phyloP scores from a whole-genome alignment of 78 protist species.

The Isochrysis galbana region DNA sequence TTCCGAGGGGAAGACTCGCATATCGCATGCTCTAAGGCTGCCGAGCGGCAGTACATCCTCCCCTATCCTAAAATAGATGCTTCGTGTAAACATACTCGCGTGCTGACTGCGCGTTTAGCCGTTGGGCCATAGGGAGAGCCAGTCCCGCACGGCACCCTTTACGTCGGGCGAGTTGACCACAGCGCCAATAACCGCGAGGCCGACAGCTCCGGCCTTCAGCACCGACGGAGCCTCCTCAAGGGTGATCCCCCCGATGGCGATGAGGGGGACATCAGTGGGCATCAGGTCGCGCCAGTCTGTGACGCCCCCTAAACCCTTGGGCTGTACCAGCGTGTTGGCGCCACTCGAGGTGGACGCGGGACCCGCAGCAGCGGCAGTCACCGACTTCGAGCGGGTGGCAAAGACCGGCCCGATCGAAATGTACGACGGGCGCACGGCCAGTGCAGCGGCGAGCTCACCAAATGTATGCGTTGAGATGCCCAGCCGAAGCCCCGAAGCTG shows the following conservation, averaged over 20 bases:
- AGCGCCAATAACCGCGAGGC: constrained; percentile 9
- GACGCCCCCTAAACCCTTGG: not conserved
- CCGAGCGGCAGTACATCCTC: no score
- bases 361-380: not conserved
- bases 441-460: not conserved
- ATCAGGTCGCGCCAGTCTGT: not conserved
- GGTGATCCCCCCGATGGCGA: constrained; percentile 31
- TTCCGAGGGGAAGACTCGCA: no score
- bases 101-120: no score
- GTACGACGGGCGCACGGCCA: constrained; percentile 18
- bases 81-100: no score
- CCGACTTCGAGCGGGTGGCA: not conserved
- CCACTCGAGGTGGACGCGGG: not conserved
- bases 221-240: not conserved
- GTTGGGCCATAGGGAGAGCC: constrained; percentile 12
- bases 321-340: not conserved
- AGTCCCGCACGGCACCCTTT: not conserved
- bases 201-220: not conserved
- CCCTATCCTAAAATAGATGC: no score
- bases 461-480: not conserved
- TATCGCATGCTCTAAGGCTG: no score
- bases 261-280: not conserved
- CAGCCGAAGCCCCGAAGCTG: not conserved
- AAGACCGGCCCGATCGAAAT: not conserved
- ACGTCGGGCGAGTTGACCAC: not conserved